phyloP scores from a whole-genome alignment of 306 rosid genomes.

The Prosopis cineraria region DNA sequence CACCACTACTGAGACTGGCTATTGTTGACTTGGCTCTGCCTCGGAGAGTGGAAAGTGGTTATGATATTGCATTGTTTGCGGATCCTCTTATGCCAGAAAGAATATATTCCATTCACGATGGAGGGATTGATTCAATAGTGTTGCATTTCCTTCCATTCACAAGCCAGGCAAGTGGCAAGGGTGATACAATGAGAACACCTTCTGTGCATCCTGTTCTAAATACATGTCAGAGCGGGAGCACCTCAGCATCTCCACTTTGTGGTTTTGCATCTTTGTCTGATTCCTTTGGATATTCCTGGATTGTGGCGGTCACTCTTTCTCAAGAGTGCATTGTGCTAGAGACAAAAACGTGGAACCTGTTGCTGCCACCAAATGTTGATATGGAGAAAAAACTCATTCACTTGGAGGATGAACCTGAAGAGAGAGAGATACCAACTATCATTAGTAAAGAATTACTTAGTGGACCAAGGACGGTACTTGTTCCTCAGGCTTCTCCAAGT shows the following conservation, averaged over 20 bases:
- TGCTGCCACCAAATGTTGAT: conserved; percentile 68
- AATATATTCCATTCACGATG: conserved; percentile 82
- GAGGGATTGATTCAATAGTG: conserved; percentile 91
- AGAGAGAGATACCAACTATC: conserved; percentile 58
- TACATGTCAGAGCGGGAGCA: conserved; percentile 77
- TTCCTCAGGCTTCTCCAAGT: conserved; percentile 76
- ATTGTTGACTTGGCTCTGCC: conserved; percentile 91
- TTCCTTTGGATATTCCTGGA: conserved; percentile 98
- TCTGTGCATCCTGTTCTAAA: conserved; percentile 89
- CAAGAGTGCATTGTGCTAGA: conserved; percentile 82
- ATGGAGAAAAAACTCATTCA: conserved; percentile 46
- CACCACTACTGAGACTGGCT: conserved; percentile 87
- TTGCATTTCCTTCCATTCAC: conserved; percentile 98
- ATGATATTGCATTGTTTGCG: conserved; percentile 60
- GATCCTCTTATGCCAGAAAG: conserved; percentile 90
- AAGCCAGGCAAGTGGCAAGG: conserved; percentile 71
- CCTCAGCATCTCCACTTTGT: conserved; percentile 60
- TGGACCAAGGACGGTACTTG: conserved; percentile 83
- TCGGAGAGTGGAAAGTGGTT: conserved; percentile 54
- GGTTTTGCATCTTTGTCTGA: conserved; percentile 89
- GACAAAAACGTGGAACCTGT: conserved; percentile 79
- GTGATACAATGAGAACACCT: conserved; percentile 75
- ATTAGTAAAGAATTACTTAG: conserved; percentile 84
- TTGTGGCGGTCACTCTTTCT: conserved; percentile 71
- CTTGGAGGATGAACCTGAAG: conserved; percentile 47